Evolutionary conservation across 1,284 basidiomycete species (phyloP), one percentile per base, ranked within the genome.

Genomic region (Rhodofomes roseus): DNA sequence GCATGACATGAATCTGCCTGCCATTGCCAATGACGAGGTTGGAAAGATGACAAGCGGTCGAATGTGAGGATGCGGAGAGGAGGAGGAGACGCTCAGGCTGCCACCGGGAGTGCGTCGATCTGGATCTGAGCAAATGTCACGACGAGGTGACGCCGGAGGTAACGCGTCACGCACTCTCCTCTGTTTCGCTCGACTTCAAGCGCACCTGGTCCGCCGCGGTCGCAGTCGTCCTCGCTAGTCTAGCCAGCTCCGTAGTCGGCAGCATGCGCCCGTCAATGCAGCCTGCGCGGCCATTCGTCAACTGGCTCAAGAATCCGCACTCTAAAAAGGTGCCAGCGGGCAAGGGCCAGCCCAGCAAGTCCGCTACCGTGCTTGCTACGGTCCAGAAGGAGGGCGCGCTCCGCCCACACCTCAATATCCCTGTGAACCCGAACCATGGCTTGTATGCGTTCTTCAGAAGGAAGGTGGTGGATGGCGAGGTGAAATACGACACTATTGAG

Each of bases 391-490:
- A 66, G n/a, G 70, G 71, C 6, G 69, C 73, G 31, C 70, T 73
- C 50, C 73, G 80, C 23, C 80, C 79, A 0, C 80, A 81, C 57
- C 68, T 80, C 25, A 72, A 73, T 39, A 68, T 83, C 50, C 48
- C 73, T 4, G 76, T 82, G 34, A 74, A 80, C 60, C 73, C 77
- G 20, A 80, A 86, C 61, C 91, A 93, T 69, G 90, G 90, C 1
- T 79, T 93, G 6, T 92, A 83, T 67, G 84, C 77, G 0, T 92
- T 93, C 72, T 93, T 93, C 73, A 78, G 89, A 61, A 79, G 78
- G 66, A 83, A 79, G 53, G 70, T 69, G 52, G 67, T 71, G 39
- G 74, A 77, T n/a, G 77, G 73, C 4, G 68, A 66, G 27, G 65
- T 73, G 43, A 66, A 64, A 29, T 73, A 79, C 55, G 74, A 77